phyloP scores from a whole-genome alignment of 2,329 filamentous ascomycete genomes.

The Alternaria brassicae region DNA sequence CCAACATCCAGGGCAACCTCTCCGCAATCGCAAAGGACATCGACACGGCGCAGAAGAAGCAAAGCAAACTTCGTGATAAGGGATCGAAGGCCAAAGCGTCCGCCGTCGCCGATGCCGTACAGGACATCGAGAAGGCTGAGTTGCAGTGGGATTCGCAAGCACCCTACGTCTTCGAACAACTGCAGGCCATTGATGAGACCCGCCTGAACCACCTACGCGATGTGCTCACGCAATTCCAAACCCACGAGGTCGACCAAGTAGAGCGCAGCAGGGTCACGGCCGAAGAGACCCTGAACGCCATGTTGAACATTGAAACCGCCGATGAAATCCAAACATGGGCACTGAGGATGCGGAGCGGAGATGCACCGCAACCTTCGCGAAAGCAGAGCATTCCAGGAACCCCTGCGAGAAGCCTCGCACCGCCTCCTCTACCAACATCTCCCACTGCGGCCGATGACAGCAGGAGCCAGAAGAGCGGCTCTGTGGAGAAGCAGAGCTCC shows the following conservation, averaged over 20 bases:
- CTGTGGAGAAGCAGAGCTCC: slow-evolving; percentile 49
- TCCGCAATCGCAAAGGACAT: slow-evolving; percentile 81
- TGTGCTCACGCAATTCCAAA: slow-evolving; percentile 89
- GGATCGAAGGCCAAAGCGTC: slow-evolving; percentile 76
- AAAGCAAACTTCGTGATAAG: slow-evolving; percentile 83
- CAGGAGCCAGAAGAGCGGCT: slow-evolving; percentile 62
- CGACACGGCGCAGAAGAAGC: slow-evolving; percentile 81
- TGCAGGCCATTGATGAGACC: slow-evolving; percentile 89
- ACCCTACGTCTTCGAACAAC: slow-evolving; percentile 90
- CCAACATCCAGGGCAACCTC: slow-evolving; percentile 82
- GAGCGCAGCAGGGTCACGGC: slow-evolving; percentile 76
- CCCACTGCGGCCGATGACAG: slow-evolving; percentile 58
- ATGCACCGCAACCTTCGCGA: slow-evolving; percentile 39
- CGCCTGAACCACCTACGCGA: slow-evolving; percentile 90
- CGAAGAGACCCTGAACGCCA: slow-evolving; percentile 78
- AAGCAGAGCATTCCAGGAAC: slow-evolving; percentile 44
- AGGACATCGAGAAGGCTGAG: slow-evolving; percentile 77
- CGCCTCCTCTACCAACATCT: slow-evolving; percentile 41
- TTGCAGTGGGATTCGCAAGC: slow-evolving; percentile 93
- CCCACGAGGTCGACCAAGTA: slow-evolving; percentile 86
- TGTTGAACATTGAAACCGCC: slow-evolving; percentile 85
- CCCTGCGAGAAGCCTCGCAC: slow-evolving; percentile 46
- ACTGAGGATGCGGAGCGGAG: slow-evolving; percentile 52
- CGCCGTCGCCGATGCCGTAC: slow-evolving; percentile 77
- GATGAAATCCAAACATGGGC: slow-evolving; percentile 84